Conservation (phyloP, 163 green algal species). For the Scenedesmus sp. region DNA sequence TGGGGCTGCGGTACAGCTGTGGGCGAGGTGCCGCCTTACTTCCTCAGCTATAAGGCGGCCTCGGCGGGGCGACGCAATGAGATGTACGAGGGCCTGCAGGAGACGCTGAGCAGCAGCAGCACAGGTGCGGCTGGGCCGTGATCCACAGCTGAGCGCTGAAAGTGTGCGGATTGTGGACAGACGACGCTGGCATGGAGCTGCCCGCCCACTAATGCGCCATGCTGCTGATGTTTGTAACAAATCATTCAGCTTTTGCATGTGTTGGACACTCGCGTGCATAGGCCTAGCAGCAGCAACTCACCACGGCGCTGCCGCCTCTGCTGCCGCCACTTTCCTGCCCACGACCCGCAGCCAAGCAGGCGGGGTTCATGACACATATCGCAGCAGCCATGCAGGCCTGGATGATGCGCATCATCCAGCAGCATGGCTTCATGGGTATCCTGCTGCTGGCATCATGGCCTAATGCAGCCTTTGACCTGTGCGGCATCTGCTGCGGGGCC, state of each 20-base stretch:
- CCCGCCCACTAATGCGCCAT: too few relatives aligned
- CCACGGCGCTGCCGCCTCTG: neutral
- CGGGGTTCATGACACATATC: constrained; percentile 18
- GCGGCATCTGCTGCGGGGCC: constrained; percentile 92
- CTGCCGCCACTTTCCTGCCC: neutral
- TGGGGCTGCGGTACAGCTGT: constrained; percentile 93
- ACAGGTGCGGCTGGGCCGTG: neutral
- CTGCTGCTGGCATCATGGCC: constrained; percentile 86
- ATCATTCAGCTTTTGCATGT: neutral
- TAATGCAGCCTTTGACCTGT: constrained; percentile 96
- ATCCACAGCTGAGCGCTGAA: too few relatives aligned
- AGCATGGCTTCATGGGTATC: constrained; percentile 83
- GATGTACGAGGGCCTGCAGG: constrained; percentile 70
- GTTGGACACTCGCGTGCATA: neutral
- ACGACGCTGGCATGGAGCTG: too few relatives aligned
- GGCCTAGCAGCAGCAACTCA: neutral
- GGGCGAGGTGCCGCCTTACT: constrained; percentile 94
- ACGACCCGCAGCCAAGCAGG: constrained; percentile 8
- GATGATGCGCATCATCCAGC: constrained; percentile 91
- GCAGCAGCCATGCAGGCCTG: constrained; percentile 68
- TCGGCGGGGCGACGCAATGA: constrained; percentile 57
- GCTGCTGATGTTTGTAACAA: too few relatives aligned
- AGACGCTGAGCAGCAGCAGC: constrained; percentile 37
- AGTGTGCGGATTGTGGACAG: too few relatives aligned
- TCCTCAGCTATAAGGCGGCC: constrained; percentile 81